These are phyloP conservation scores for Antarctomyces pellizariae DNA, from an alignment of 495 filamentous ascomycete species.

Conservation along the genomic window DNA sequence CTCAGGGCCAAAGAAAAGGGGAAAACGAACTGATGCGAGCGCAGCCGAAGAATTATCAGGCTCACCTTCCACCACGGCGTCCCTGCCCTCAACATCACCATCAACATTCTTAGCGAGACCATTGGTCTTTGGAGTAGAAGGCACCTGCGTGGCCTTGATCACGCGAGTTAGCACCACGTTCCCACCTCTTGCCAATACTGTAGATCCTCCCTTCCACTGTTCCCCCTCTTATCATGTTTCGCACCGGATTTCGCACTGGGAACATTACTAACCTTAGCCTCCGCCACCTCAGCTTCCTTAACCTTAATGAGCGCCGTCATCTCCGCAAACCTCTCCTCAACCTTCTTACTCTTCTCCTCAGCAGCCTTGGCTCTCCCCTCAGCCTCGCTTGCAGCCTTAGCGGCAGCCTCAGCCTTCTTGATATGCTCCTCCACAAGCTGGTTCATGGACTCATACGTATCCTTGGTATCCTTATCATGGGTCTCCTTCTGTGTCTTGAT, in stretches of 20 bases:
- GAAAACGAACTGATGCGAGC: slow-evolving; percentile 30
- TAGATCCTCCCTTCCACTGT: too few species aligned
- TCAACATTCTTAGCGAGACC: slow-evolving; percentile 10
- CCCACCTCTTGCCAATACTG: slow-evolving; percentile 2
- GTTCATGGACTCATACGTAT: slow-evolving; percentile 27
- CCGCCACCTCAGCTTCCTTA: slow-evolving; percentile 28
- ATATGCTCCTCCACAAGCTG: slow-evolving; percentile 23
- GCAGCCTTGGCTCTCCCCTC: not conserved
- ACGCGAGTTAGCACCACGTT: slow-evolving; percentile 7
- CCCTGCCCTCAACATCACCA: slow-evolving; percentile 22
- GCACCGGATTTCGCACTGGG: too few species aligned
- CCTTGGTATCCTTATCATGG: slow-evolving; percentile 27
- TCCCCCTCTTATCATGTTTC: too few species aligned
- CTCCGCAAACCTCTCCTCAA: slow-evolving; percentile 1
- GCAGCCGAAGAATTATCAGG: slow-evolving; percentile 28
- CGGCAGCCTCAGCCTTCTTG: slow-evolving; percentile 12
- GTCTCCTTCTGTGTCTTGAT: slow-evolving; percentile 21
- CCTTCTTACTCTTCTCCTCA: not conserved
- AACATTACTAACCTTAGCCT: slow-evolving; percentile 26
- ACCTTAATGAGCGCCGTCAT: slow-evolving; percentile 12
- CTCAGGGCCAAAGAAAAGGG: slow-evolving; percentile 19
- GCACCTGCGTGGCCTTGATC: slow-evolving; percentile 11
- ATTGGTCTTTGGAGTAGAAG: too few species aligned
- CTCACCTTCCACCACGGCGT: slow-evolving; percentile 29
- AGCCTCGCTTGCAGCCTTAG: slow-evolving; percentile 4